Percentiles rank a stretch among this genome's conserved stretches.
Conservation (phyloP, 495 filamentous ascomycete genomes). For the Aspergillus funiculosus region DNA sequence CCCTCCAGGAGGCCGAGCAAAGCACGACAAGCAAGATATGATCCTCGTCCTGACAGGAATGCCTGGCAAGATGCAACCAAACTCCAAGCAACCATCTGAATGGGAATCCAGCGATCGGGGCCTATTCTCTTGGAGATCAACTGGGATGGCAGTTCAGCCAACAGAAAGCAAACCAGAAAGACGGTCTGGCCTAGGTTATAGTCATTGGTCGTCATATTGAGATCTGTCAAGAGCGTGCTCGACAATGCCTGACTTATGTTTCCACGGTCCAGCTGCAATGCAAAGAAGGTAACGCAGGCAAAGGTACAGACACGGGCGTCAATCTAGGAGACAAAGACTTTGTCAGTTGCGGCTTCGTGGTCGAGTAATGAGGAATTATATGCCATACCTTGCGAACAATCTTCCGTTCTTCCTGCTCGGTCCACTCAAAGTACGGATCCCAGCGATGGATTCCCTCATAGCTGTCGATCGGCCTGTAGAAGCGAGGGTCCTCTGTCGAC, state of each 20-base stretch:
- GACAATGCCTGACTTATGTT: conserved; percentile 47
- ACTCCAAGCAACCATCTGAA: conserved; percentile 67
- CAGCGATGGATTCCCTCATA: conserved; percentile 9
- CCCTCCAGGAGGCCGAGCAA: conserved; percentile 53
- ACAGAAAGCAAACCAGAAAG: conserved; percentile 22
- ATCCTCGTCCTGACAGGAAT: conserved; percentile 49
- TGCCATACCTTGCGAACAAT: conserved; percentile 3
- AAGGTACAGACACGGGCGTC: conserved; percentile 43
- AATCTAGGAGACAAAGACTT: conserved; percentile 14
- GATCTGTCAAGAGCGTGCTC: conserved; percentile 45
- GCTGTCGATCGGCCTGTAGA: conserved; percentile 7
- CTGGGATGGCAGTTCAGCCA: conserved; percentile 57
- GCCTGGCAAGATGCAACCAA: conserved; percentile 58
- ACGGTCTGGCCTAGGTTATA: conserved; percentile 30
- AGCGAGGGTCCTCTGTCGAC: not conserved
- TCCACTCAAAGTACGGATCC: conserved; percentile 9
- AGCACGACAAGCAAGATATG: conserved; percentile 57
- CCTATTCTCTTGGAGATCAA: no score
- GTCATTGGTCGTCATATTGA: conserved; percentile 44
- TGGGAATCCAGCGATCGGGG: no score
- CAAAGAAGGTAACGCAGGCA: conserved; percentile 66
- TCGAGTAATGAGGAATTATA: no score
- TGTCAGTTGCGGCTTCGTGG: no score
- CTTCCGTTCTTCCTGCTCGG: conserved; percentile 6
- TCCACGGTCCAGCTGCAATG: conserved; percentile 58